These are phyloP conservation scores for Nicotiana noctiflora DNA, from an alignment of 257 asterid genomes.

Conservation along the genomic window DNA sequence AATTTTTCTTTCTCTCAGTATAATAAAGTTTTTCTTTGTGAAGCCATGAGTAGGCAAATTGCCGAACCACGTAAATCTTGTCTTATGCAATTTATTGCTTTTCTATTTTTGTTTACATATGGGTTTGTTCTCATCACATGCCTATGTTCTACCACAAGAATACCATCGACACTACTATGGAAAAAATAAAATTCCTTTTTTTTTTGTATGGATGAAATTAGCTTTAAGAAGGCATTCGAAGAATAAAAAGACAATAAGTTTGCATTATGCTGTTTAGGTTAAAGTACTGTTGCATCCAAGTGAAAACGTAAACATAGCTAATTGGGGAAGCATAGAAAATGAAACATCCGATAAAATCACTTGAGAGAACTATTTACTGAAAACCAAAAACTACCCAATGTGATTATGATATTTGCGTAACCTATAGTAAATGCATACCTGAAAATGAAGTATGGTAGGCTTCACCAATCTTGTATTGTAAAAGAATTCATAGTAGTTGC, in stretches of 20 bases:
- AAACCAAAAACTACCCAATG: neutral
- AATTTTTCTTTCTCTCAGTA: too few relatives aligned
- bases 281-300: neutral
- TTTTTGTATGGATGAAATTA: neutral
- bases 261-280: neutral
- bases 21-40: too few relatives aligned
- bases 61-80: too few relatives aligned
- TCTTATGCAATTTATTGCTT: too few relatives aligned
- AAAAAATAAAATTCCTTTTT: neutral
- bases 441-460: slow-evolving; percentile 80
- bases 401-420: neutral
- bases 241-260: neutral
- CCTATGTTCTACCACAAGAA: too few relatives aligned
- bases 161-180: neutral
- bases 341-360: too few relatives aligned
- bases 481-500: slow-evolving; percentile 54
- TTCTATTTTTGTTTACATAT: too few relatives aligned
- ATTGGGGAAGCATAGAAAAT: too few relatives aligned
- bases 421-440: slow-evolving; percentile 29
- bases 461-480: slow-evolving; percentile 72
- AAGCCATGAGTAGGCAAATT: too few relatives aligned
- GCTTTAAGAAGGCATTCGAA: neutral
- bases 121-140: too few relatives aligned
- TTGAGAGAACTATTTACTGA: too few relatives aligned
- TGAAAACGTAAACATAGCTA: too few relatives aligned